A percentile compares a stretch with the other conserved stretches of the same genome.
Conservation (phyloP, 495 filamentous ascomycete species). For the Neurospora sublineolata region DNA sequence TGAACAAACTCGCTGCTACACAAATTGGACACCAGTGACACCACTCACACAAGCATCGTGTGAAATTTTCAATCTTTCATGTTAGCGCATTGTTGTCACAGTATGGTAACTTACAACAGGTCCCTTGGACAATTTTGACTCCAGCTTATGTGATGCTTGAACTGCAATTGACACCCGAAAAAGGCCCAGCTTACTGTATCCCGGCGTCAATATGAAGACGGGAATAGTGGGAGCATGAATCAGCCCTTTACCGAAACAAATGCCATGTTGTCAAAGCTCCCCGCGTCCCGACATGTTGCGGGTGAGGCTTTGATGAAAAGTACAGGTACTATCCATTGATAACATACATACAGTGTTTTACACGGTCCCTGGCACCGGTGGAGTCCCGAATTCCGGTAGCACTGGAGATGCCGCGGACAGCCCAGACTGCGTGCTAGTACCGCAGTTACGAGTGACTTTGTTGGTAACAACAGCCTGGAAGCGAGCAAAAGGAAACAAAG, state of each 20-base stretch:
- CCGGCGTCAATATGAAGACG: not conserved
- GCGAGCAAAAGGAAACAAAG: not conserved
- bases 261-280: not conserved
- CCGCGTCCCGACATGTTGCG: not conserved
- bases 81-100: not conserved
- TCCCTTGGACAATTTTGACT: not conserved
- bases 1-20: not conserved
- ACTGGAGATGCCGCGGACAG: not conserved
- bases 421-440: not conserved
- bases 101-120: not conserved
- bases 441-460: not conserved
- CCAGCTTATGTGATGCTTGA: not conserved
- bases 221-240: not conserved
- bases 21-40: too few species aligned
- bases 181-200: not conserved
- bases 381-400: not conserved
- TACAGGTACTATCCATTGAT: not conserved
- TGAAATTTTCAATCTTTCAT: not conserved
- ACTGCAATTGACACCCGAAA: not conserved
- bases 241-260: not conserved
- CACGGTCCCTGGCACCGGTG: not conserved
- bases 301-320: not conserved
- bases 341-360: not conserved
- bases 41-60: not conserved
- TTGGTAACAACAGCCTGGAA: not conserved